Percentiles rank a stretch among this genome's conserved stretches.
phyloP scores from a whole-genome alignment of 2,329 filamentous ascomycete species.

The Pseudonectria foliicola region DNA sequence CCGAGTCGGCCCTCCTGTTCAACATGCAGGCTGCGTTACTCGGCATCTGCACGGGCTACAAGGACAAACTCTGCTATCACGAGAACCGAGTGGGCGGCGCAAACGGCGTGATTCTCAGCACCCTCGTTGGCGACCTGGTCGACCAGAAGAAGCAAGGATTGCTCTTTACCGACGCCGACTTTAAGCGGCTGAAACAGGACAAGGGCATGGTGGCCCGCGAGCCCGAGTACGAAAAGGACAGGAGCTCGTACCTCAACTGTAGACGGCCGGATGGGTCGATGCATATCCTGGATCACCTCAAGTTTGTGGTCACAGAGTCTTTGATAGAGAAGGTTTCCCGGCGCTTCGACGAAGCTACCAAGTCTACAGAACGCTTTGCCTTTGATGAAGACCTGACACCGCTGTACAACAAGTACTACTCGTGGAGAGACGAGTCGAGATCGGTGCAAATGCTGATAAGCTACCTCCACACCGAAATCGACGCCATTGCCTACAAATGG shows the following conservation, averaged over 20 bases:
- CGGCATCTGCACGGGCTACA: constrained; percentile 57
- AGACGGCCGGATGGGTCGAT: constrained; percentile 12
- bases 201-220: constrained; percentile 22
- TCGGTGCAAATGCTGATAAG: constrained; percentile 27
- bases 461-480: constrained; percentile 28
- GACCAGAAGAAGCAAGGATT: constrained; percentile 52
- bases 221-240: constrained; percentile 38
- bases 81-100: constrained; percentile 41
- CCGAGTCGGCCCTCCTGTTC: constrained; percentile 50
- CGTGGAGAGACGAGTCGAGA: constrained; percentile 15
- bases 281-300: constrained; percentile 58
- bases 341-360: constrained; percentile 22
- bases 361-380: constrained; percentile 13
- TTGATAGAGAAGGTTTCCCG: constrained; percentile 31
- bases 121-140: constrained; percentile 46
- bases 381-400: constrained; percentile 32
- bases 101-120: constrained; percentile 42
- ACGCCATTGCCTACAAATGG: constrained; percentile 27
- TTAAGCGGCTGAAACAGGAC: constrained; percentile 7
- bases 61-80: constrained; percentile 56
- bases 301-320: constrained; percentile 43
- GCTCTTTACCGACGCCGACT: constrained; percentile 32
- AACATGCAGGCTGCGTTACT: constrained; percentile 50
- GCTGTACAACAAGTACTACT: constrained; percentile 29
- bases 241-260: constrained; percentile 15